Percentiles rank a stretch among this genome's conserved stretches.
These are phyloP conservation scores for Aspergillus leporis DNA, from an alignment of 495 filamentous ascomycete genomes.

Conservation along the genomic window DNA sequence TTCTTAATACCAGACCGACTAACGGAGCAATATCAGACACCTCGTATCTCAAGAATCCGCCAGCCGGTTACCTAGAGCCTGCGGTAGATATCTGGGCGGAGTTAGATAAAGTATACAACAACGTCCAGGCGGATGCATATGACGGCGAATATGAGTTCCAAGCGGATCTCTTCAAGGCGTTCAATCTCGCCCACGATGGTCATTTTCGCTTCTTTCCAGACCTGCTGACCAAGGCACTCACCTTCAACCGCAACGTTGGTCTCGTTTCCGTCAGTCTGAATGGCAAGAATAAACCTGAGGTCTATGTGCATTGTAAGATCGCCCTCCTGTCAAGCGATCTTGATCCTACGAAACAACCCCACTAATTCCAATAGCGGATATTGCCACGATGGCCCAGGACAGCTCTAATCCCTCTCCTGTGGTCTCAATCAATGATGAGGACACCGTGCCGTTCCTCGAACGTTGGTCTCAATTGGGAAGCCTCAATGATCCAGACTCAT, in stretches of 20 bases:
- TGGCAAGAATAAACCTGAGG: not conserved
- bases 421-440: not conserved
- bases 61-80: not conserved
- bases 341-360: not conserved
- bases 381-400: not conserved
- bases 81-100: slow-evolving; percentile 1
- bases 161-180: not conserved
- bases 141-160: slow-evolving; percentile 3
- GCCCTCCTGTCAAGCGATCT: not conserved
- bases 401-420: not conserved
- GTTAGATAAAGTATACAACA: not conserved
- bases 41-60: slow-evolving; percentile 5
- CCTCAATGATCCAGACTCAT: not conserved
- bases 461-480: not conserved
- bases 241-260: not conserved
- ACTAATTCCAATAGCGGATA: not conserved
- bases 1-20: not conserved
- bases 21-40: not conserved
- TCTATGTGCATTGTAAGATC: slow-evolving; percentile 3
- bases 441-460: not conserved
- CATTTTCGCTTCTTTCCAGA: not conserved
- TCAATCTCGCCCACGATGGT: slow-evolving; percentile 4
- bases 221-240: not conserved
- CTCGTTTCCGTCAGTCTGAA: slow-evolving; percentile 4
- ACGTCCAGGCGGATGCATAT: not conserved